These are phyloP conservation scores for Berberis vulgaris DNA, from an alignment of 164 flowering plant species.

Conservation along the genomic window DNA sequence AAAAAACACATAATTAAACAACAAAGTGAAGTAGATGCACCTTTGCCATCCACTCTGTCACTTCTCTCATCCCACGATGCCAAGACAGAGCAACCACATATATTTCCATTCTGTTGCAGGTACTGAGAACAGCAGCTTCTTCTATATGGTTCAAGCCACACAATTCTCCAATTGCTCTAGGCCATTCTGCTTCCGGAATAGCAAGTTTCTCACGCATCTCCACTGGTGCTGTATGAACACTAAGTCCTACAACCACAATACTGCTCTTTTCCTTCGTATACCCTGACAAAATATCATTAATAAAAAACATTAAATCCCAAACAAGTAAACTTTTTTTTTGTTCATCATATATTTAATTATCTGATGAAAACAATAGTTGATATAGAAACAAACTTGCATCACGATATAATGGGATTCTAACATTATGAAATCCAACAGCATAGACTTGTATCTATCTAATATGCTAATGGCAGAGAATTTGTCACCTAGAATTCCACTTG, in stretches of 20 bases:
- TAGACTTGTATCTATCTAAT: too few species aligned
- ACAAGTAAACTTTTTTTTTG: background rate
- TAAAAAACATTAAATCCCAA: background rate
- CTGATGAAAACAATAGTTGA: background rate
- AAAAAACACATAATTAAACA: background rate
- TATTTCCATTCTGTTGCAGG: constrained; percentile 96
- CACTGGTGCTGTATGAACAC: constrained; percentile 86
- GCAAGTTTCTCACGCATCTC: constrained; percentile 98
- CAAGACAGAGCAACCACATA: constrained; percentile 90
- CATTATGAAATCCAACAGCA: too few species aligned
- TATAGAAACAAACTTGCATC: too few species aligned
- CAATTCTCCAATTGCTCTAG: constrained; percentile 82
- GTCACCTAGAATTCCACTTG: too few species aligned
- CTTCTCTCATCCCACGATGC: constrained; percentile 94
- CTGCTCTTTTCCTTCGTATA: constrained; percentile 94
- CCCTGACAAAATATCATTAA: constrained; percentile 32
- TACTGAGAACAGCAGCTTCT: constrained; percentile 99
- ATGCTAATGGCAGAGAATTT: too few species aligned
- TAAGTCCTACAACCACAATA: constrained; percentile 92
- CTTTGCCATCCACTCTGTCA: constrained; percentile 99
- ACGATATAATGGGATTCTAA: too few species aligned
- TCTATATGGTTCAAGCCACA: constrained; percentile 84
- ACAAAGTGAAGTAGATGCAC: constrained; percentile 20
- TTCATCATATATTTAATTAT: background rate
- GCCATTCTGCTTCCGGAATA: constrained; percentile 96